A percentile compares a stretch with the other conserved stretches of the same genome.
These are phyloP conservation scores for Rhizopus sp. DNA, from an alignment of 371 early-diverging fungal species.

Conservation along the genomic window DNA sequence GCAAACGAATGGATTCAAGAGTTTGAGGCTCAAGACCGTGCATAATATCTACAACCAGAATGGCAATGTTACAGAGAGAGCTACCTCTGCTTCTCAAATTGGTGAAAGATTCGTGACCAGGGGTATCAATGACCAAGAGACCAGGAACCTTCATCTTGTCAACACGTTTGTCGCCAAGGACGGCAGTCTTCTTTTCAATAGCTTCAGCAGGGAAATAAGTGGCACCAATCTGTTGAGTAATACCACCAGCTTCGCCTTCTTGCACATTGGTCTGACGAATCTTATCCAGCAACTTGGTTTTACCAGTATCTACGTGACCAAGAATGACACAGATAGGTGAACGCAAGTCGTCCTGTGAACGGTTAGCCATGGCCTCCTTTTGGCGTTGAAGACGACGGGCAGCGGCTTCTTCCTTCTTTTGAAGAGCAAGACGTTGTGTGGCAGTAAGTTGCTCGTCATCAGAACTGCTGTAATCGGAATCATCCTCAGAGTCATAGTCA, in stretches of 20 bases:
- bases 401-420: constrained; percentile 82
- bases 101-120: constrained; percentile 99
- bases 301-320: constrained; percentile 99
- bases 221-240: constrained; percentile 99
- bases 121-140: constrained; percentile 99
- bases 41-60: constrained; percentile 99
- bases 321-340: constrained; percentile 99
- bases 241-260: constrained; percentile 99
- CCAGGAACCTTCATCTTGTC: constrained; percentile 91
- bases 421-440: constrained; percentile 60
- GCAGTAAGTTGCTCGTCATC: constrained; percentile 63
- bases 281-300: constrained; percentile 99
- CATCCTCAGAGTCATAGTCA: constrained; percentile 52
- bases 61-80: constrained; percentile 99
- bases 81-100: constrained; percentile 99
- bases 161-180: constrained; percentile 54
- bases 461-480: constrained; percentile 43
- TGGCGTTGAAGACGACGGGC: constrained; percentile 74
- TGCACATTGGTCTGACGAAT: constrained; percentile 99
- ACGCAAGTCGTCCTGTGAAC: constrained; percentile 89
- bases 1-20: constrained; percentile 94
- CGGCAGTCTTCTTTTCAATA: constrained; percentile 89
- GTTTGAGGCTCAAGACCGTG: constrained; percentile 99
- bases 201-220: constrained; percentile 99
- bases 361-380: constrained; percentile 81